Evolutionary conservation across 2,329 filamentous ascomycete species (phyloP).

Genomic region (Diaporthe citriasiana): DNA sequence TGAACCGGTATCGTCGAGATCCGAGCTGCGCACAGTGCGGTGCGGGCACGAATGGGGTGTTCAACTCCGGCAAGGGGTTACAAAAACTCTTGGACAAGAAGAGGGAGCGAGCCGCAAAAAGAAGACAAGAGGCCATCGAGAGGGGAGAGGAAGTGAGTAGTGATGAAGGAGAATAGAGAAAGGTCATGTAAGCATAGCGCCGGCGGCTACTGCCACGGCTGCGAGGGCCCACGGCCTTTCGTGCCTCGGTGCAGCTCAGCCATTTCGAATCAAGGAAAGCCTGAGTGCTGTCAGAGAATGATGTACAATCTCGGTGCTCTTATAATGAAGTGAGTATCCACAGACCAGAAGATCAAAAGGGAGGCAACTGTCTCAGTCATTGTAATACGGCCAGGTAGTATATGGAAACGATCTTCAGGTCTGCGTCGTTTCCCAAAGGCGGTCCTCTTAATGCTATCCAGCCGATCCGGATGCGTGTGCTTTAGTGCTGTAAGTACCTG

Average conservation of each 20-base stretch:
- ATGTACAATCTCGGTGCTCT: neutral
- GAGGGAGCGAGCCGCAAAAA: constrained; percentile 70
- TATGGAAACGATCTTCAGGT: neutral
- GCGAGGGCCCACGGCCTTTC: neutral
- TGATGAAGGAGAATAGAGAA: constrained; percentile 52
- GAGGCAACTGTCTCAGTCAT: neutral
- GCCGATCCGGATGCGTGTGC: neutral
- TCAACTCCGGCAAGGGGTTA: constrained; percentile 88
- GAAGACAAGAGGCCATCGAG: constrained; percentile 66
- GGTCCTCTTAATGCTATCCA: neutral
- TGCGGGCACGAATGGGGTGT: constrained; percentile 87
- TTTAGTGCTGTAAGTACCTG: neutral
- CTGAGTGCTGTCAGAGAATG: neutral
- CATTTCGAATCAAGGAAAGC: neutral
- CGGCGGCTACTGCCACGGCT: neutral
- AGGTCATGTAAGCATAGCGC: neutral
- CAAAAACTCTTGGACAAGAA: constrained; percentile 85
- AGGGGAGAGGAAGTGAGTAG: constrained; percentile 65
- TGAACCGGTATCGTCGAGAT: constrained; percentile 88
- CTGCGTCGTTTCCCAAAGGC: neutral
- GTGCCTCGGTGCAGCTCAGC: neutral
- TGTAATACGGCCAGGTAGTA: neutral
- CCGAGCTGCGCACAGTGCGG: constrained; percentile 90
- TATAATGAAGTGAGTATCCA: neutral
- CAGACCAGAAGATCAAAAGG: neutral